Base-by-base conservation (phyloP, 2,329 filamentous ascomycete genomes). In the Claviceps lovelessii region DNA sequence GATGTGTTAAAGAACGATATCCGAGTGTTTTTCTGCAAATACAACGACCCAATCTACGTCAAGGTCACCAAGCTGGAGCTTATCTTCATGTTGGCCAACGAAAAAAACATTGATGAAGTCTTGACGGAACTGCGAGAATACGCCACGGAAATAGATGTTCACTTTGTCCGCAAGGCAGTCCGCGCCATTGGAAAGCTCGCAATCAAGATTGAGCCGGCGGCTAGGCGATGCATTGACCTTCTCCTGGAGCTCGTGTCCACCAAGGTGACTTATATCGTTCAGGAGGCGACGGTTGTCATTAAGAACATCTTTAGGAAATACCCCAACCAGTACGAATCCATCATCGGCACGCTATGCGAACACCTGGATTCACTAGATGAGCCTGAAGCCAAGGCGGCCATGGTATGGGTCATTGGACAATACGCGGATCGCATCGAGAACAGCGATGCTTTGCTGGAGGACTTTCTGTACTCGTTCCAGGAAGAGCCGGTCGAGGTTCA, bases 231-330 rank as follows among this genome's bases (percentile, higher is more conserved):
- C 71, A 98, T 98, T 67, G 90, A 91, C 65, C 85, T 94, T 6
- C 77, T 98, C 0, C 78, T 98, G 23, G 90, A 96, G 59, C 80
- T 98, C 45, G 93, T 98, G 49, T 86, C 90, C 33, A 97, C 93
- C n/a, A 97, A 97, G 72, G 85, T 98, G 54, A 94, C 90, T 0
- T 98, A 98, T 66, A 98, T 98, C 61, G 93, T 98, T 1, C 93
- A 98, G 71, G 93, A 98, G 74, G 93, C 93, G 17, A 98, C 93
- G 0, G 93, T 98, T 5, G 93, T 98, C 31, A 98, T 98, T 66
- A 86, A 90, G 61, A 98, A 98, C 69, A 98, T 98, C 64, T 98
- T 98, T 79, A 85, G 93, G 62, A 97, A 97, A 72, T 98, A 98
- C 65, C 93, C 93, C 9, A 96, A 98, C 67, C 89, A 96, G 68